These are phyloP conservation scores for Macrophomina pseudophaseolina DNA, from an alignment of 2,329 filamentous ascomycete genomes.

Conservation along the genomic window DNA sequence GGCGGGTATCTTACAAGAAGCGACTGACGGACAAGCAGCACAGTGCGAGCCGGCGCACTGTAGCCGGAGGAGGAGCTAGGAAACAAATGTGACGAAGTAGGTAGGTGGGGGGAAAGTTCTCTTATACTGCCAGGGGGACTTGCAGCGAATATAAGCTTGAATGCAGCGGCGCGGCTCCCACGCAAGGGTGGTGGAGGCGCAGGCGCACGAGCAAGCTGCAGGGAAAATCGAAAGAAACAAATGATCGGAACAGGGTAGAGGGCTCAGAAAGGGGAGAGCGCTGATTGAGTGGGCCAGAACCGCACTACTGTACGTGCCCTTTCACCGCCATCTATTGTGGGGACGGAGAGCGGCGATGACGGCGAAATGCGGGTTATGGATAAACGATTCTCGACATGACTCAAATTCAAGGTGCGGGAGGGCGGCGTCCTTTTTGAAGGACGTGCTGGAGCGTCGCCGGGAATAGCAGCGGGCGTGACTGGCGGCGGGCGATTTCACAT, in stretches of 20 bases:
- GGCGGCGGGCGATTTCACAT: slow-evolving; percentile 7
- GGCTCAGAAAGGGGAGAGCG: slow-evolving; percentile 2
- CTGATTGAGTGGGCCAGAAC: slow-evolving; percentile 9
- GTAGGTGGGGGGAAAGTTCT: neutral
- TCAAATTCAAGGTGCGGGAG: neutral
- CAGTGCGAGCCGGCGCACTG: slow-evolving; percentile 26
- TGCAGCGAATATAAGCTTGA: slow-evolving; percentile 19
- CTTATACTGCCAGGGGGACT: slow-evolving; percentile 14
- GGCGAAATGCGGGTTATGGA: slow-evolving; percentile 19
- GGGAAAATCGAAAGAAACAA: slow-evolving; percentile 17
- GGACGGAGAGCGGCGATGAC: slow-evolving; percentile 14
- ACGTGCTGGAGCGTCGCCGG: neutral
- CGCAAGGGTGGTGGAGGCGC: slow-evolving; percentile 3
- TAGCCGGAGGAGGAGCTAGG: neutral
- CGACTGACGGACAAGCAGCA: slow-evolving; percentile 11
- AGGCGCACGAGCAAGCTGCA: slow-evolving; percentile 20
- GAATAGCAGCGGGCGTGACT: slow-evolving; percentile 6
- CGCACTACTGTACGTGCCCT: slow-evolving; percentile 15
- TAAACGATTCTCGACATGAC: slow-evolving; percentile 5
- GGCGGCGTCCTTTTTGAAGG: slow-evolving; percentile 1
- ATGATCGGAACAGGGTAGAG: slow-evolving; percentile 22
- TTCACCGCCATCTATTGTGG: slow-evolving; percentile 26
- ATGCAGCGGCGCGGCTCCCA: neutral
- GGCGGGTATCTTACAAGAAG: neutral
- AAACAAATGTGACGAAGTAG: slow-evolving; percentile 8